Conservation (phyloP, 208 protist species). For the Angomonas deanei region DNA sequence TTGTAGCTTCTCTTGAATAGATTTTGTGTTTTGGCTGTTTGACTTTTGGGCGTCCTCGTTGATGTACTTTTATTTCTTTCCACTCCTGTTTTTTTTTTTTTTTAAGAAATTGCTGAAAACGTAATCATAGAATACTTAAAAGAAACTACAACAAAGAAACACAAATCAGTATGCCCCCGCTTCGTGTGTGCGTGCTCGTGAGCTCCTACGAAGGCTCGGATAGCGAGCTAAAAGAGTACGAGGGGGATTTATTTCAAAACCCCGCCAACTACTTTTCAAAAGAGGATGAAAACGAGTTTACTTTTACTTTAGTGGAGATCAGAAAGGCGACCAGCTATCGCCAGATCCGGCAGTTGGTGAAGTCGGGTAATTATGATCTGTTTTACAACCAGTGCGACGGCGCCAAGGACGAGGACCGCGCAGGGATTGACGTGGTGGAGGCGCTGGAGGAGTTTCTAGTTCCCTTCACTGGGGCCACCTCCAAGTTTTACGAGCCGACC, state of each 20-base stretch:
- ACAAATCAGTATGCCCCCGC: slow-evolving; percentile 10
- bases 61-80: no score
- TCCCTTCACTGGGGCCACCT: slow-evolving; percentile 84
- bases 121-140: neutral
- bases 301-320: slow-evolving; percentile 65
- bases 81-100: slow-evolving; percentile 7
- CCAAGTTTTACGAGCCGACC: slow-evolving; percentile 85
- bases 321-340: slow-evolving; percentile 81
- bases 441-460: slow-evolving; percentile 87
- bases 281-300: slow-evolving; percentile 34
- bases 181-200: slow-evolving; percentile 75
- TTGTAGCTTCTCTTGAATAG: neutral
- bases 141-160: neutral
- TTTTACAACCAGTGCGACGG: slow-evolving; percentile 91
- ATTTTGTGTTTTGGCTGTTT: slow-evolving; percentile 8
- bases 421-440: slow-evolving; percentile 79
- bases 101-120: no score
- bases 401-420: slow-evolving; percentile 84
- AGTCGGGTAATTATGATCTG: slow-evolving; percentile 75
- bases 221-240: slow-evolving; percentile 74
- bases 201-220: slow-evolving; percentile 84
- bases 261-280: slow-evolving; percentile 77
- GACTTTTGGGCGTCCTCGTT: neutral
- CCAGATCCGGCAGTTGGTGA: slow-evolving; percentile 76
- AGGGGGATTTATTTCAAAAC: slow-evolving; percentile 68